Base-by-base conservation (phyloP, 208 protist genomes). In the Strigomonas culicis region DNA sequence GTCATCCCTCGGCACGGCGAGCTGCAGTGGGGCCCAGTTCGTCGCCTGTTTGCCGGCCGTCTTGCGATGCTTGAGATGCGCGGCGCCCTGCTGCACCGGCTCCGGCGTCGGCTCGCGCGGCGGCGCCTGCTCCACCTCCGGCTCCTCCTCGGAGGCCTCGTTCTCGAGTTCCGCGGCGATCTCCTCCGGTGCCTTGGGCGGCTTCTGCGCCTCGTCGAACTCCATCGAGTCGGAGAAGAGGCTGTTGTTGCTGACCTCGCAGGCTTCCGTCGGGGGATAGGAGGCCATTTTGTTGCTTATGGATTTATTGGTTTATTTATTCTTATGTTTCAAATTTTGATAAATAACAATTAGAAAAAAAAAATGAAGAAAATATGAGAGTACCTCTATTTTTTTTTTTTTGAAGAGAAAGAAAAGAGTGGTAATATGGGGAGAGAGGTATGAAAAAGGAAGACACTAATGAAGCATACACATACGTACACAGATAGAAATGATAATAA, bases 181-280 rank as follows among this genome's bases (percentile, higher is more conserved):
- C 10, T 19, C 41, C 44, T 47, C 49, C 19, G 72, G 50, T 11
- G 41, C 56, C 3, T 44, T 27, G 56, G 57, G 50, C 8, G 66
- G 67, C 80, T 90, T 90, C 68, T 90, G 71, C 21, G 75, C 84
- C 6, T 63, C 62, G n/a, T 87, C 82, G 61, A 87, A 82, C 46
- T 80, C 73, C 19, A 82, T 53, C 0, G 85, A 88, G 70, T 79
- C 72, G 50, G 78, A 84, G 63, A 88, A 92, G 50, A 92, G 71
- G 44, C 81, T 92, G 71, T 80, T 72, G 60, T 85, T 88, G 67
- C 80, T 88, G 72, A 80, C 70, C 11, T 68, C 70, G 31, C 77
- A 74, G 21, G 56, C 74, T 60, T 92, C 85, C 0, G 85, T 92
- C 1, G 79, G 68, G 17, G 85, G 82, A 55, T 77, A 77, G 17